Conservation (phyloP, 768 basidiomycete species). For the Kwoniella bestiolae region DNA sequence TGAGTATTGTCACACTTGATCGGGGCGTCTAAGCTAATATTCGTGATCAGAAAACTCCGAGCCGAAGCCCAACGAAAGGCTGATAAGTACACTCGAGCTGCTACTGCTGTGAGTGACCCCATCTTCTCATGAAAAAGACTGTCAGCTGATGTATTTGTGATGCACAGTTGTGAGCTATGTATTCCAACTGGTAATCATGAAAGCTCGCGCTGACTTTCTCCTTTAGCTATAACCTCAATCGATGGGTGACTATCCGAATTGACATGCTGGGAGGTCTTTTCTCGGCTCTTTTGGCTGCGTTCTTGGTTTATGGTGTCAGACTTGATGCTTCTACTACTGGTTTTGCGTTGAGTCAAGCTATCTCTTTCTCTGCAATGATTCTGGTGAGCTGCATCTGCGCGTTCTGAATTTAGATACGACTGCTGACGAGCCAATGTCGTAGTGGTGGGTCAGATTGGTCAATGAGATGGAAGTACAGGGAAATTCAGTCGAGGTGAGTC, state of each 20-base stretch:
- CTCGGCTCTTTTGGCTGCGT: conserved; percentile 64
- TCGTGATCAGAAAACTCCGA: conserved; percentile 57
- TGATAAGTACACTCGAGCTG: conserved; percentile 60
- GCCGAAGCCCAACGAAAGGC: conserved; percentile 62
- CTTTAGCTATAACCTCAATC: conserved; percentile 60
- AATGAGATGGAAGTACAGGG: conserved; percentile 57
- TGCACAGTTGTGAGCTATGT: conserved; percentile 20
- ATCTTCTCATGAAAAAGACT: not conserved
- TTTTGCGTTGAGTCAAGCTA: conserved; percentile 56
- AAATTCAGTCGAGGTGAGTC: conserved; percentile 55
- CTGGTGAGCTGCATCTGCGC: conserved; percentile 28
- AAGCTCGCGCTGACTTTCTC: conserved; percentile 58
- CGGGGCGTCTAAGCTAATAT: not conserved
- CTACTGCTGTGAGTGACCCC: conserved; percentile 33
- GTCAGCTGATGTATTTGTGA: conserved; percentile 5
- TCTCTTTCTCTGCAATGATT: conserved; percentile 53
- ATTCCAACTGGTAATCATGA: conserved; percentile 9
- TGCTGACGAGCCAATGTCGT: conserved; percentile 11
- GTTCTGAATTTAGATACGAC: not conserved
- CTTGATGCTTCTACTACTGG: conserved; percentile 54
- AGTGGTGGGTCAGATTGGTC: conserved; percentile 54
- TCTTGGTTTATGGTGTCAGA: conserved; percentile 62
- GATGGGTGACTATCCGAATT: conserved; percentile 61
- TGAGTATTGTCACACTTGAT: conserved; percentile 6
- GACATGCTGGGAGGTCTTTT: conserved; percentile 69